phyloP scores from a whole-genome alignment of 225 moss, liverwort and hornwort genomes.

The Physcomitrium patens region DNA sequence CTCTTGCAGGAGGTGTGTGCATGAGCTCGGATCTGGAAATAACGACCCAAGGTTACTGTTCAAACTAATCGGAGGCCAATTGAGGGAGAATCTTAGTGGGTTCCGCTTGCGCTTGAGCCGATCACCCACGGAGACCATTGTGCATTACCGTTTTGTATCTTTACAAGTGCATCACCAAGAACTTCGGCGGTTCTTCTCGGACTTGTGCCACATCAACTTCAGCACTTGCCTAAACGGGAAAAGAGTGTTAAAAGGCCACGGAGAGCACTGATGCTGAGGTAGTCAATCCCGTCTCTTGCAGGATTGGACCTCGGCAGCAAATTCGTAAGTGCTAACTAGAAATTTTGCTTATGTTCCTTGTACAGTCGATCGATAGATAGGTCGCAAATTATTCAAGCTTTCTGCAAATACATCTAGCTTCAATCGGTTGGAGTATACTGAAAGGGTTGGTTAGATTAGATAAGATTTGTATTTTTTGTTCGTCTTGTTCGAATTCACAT shows the following conservation, averaged over 20 bases:
- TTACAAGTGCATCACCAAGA: not conserved
- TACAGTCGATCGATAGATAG: not conserved
- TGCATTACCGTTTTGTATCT: too few relatives aligned
- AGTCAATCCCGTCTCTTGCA: conserved; percentile 13
- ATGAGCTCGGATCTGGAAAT: not conserved
- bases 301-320: conserved; percentile 35
- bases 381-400: not conserved
- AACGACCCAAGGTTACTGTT: too few relatives aligned
- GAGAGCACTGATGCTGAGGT: conserved; percentile 15
- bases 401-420: conserved; percentile 34
- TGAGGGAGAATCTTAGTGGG: conserved; percentile 43
- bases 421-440: conserved; percentile 39
- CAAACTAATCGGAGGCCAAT: conserved; percentile 41
- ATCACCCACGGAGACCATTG: too few relatives aligned
- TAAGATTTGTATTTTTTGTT: too few relatives aligned
- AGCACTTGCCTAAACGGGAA: conserved; percentile 16
- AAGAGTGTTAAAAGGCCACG: conserved; percentile 3
- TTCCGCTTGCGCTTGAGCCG: too few relatives aligned
- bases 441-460: not conserved
- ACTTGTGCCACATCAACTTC: conserved; percentile 1
- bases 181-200: conserved; percentile 5
- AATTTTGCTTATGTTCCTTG: conserved; percentile 25
- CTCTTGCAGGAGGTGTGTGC: not conserved
- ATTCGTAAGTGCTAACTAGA: conserved; percentile 38
- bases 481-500: too few relatives aligned